phyloP scores from a whole-genome alignment of 257 asterid genomes.

The Solanum etuberosum region DNA sequence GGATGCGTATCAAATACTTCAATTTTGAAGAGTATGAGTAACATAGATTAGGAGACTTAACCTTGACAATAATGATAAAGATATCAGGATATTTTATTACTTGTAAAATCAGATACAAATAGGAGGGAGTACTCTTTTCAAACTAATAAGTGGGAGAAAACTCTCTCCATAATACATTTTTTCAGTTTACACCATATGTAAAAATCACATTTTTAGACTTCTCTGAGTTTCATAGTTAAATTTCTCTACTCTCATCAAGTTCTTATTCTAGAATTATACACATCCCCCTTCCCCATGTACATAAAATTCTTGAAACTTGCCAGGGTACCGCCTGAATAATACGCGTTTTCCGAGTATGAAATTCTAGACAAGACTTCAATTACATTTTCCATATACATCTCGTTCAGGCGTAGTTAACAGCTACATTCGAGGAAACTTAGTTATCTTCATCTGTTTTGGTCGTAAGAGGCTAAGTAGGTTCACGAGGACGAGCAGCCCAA shows the following conservation, averaged over 20 bases:
- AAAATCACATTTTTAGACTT: background rate
- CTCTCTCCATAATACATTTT: background rate
- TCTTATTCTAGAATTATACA: background rate
- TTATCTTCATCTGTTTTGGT: background rate
- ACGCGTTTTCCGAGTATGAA: background rate
- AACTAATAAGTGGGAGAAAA: background rate
- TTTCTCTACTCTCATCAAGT: background rate
- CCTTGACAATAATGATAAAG: background rate
- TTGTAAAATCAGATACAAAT: background rate
- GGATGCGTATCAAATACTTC: background rate
- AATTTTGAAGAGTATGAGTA: background rate
- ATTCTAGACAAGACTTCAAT: background rate
- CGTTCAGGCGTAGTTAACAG: background rate
- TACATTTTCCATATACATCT: background rate
- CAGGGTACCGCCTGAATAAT: background rate
- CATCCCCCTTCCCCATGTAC: background rate
- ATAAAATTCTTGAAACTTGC: background rate
- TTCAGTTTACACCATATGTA: background rate
- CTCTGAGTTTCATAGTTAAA: background rate
- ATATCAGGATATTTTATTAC: background rate
- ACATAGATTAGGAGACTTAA: background rate
- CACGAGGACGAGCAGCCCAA: constrained; percentile 20
- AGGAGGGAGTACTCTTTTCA: background rate
- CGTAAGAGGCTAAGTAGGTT: constrained; percentile 15
- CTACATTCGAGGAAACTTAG: background rate